Conservation (phyloP, 495 filamentous ascomycete species). For the Hypoxylon rickii region DNA sequence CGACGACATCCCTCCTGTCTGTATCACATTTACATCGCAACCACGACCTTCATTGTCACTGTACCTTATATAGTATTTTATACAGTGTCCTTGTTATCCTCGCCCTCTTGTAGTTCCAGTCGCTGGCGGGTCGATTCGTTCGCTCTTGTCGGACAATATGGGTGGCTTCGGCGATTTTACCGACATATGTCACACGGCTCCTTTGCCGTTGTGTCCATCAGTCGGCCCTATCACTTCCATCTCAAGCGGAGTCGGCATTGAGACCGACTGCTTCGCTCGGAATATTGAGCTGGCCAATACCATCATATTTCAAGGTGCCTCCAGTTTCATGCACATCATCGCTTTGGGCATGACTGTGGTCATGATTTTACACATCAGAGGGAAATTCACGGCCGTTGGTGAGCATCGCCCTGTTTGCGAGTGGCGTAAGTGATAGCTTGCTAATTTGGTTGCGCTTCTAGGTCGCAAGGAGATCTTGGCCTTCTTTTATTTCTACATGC, state of each 20-base stretch:
- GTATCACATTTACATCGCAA: too few relatives aligned
- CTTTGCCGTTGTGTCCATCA: conserved; percentile 84
- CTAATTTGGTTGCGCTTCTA: conserved; percentile 47
- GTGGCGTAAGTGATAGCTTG: neutral
- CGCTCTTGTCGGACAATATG: conserved; percentile 55
- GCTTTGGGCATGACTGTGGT: conserved; percentile 90
- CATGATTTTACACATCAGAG: conserved; percentile 95
- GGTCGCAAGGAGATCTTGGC: conserved; percentile 97
- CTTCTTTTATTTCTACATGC: conserved; percentile 97
- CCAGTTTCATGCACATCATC: conserved; percentile 89
- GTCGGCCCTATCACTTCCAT: conserved; percentile 69
- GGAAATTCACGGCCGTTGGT: conserved; percentile 99
- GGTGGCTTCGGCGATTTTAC: conserved; percentile 84
- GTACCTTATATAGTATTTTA: too few relatives aligned
- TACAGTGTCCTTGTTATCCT: too few relatives aligned
- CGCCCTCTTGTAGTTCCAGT: too few relatives aligned
- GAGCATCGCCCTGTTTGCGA: conserved; percentile 45
- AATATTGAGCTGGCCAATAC: conserved; percentile 97
- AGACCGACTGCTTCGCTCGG: conserved; percentile 89
- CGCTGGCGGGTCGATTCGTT: neutral
- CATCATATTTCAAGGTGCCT: conserved; percentile 94
- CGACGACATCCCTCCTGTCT: too few relatives aligned
- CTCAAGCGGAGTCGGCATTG: conserved; percentile 73
- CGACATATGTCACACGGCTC: conserved; percentile 80
- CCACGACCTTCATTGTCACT: too few relatives aligned